A percentile compares a stretch with the other conserved stretches of the same genome.
These are phyloP conservation scores for Talaromyces sp. DNA, from an alignment of 2,329 filamentous ascomycete genomes.

Conservation along the genomic window DNA sequence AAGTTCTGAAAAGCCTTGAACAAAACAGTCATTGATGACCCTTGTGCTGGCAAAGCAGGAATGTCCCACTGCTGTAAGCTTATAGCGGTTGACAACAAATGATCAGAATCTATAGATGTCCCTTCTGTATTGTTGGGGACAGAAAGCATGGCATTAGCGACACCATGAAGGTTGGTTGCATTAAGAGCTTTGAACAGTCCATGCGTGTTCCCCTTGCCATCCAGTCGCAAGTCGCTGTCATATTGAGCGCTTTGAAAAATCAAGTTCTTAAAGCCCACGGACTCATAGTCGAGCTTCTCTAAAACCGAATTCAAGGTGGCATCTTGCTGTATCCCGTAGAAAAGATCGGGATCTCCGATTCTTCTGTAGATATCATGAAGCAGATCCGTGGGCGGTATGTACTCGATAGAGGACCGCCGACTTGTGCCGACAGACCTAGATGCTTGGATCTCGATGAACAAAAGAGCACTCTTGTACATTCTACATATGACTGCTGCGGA, in stretches of 20 bases:
- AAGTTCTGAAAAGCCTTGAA: slow-evolving; percentile 82
- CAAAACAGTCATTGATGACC: slow-evolving; percentile 64
- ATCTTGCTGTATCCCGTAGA: slow-evolving; percentile 83
- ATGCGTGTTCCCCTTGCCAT: slow-evolving; percentile 60
- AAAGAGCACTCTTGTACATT: slow-evolving; percentile 81
- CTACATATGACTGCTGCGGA: slow-evolving; percentile 72
- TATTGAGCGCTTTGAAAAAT: slow-evolving; percentile 89
- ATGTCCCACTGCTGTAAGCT: slow-evolving; percentile 91
- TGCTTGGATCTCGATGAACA: slow-evolving; percentile 74
- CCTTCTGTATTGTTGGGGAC: slow-evolving; percentile 56
- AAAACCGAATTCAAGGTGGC: slow-evolving; percentile 76
- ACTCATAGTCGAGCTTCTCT: slow-evolving; percentile 82
- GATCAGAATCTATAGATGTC: slow-evolving; percentile 58
- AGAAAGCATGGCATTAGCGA: slow-evolving; percentile 77
- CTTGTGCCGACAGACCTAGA: slow-evolving; percentile 59
- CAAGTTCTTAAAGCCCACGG: slow-evolving; percentile 79
- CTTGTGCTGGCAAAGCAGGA: slow-evolving; percentile 62
- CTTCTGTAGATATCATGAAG: slow-evolving; percentile 83
- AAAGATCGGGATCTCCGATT: slow-evolving; percentile 93
- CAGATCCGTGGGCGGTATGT: slow-evolving; percentile 61
- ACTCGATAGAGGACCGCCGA: slow-evolving; percentile 64
- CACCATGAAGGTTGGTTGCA: slow-evolving; percentile 76
- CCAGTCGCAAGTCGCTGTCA: slow-evolving; percentile 72
- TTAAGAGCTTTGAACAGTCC: slow-evolving; percentile 76
- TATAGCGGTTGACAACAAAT: slow-evolving; percentile 74